phyloP scores from a whole-genome alignment of 768 basidiomycete genomes.

The Russula virescens region DNA sequence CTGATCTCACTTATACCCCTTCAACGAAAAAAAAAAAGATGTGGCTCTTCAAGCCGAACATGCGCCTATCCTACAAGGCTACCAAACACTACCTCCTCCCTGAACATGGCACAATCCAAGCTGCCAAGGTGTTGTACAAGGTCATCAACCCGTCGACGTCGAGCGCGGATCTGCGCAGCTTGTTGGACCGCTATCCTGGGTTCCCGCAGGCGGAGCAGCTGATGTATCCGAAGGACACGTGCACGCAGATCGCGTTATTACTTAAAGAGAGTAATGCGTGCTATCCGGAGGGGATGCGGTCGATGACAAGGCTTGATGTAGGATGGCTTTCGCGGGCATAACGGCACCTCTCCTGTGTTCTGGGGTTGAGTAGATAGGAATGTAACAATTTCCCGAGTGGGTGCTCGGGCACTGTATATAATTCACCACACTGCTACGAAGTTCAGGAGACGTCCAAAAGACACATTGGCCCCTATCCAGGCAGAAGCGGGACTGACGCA shows the following conservation, averaged over 20 bases:
- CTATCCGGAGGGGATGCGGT: constrained; percentile 70
- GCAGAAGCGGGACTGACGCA: too few relatives aligned
- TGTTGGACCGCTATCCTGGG: constrained; percentile 66
- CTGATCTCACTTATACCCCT: background rate
- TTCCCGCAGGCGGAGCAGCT: constrained; percentile 88
- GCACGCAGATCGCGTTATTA: constrained; percentile 59
- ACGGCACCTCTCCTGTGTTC: background rate
- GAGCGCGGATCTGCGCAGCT: constrained; percentile 46
- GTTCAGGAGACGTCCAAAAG: background rate
- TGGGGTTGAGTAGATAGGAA: too few relatives aligned
- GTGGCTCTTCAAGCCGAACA: constrained; percentile 91
- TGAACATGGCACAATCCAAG: constrained; percentile 54
- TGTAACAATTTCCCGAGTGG: background rate
- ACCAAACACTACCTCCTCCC: constrained; percentile 51
- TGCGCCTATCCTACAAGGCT: constrained; percentile 70
- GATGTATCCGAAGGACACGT: constrained; percentile 74
- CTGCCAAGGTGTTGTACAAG: constrained; percentile 84
- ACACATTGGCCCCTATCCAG: too few relatives aligned
- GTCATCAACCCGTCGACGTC: constrained; percentile 57
- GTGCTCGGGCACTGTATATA: background rate
- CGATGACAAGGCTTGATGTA: constrained; percentile 77
- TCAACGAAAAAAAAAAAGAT: constrained; percentile 43
- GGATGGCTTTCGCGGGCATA: constrained; percentile 58
- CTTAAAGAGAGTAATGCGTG: constrained; percentile 72
- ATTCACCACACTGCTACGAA: background rate